Evolutionary conservation across 108 stramenopile species (phyloP).

Genomic region (Skeletonema grethae): DNA sequence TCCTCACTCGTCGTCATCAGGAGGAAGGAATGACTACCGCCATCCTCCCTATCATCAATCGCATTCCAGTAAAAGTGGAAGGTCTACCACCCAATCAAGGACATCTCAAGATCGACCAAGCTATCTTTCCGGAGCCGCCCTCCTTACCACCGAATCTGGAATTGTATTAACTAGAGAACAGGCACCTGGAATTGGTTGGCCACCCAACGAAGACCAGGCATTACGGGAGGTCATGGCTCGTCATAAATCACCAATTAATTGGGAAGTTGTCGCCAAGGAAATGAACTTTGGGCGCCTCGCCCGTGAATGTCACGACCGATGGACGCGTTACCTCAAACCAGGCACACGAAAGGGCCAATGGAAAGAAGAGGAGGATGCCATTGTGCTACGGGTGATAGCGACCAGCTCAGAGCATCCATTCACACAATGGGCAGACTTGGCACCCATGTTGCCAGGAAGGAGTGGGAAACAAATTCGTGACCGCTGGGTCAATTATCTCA

Average conservation of each 20-base stretch:
- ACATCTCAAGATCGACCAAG: too few relatives aligned
- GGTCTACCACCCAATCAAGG: background rate
- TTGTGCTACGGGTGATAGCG: conserved; percentile 23
- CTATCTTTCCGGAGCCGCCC: background rate
- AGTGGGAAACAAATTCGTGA: conserved; percentile 46
- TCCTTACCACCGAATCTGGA: conserved; percentile 4
- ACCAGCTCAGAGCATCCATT: conserved; percentile 24
- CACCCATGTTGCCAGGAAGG: conserved; percentile 33
- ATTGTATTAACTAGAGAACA: conserved; percentile 11
- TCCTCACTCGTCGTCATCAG: too few relatives aligned
- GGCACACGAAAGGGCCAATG: conserved; percentile 81
- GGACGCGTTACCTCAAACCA: conserved; percentile 85
- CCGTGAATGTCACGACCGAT: conserved; percentile 84
- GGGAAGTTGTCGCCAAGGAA: conserved; percentile 20
- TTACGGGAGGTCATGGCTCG: conserved; percentile 22
- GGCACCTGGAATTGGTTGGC: conserved; percentile 35
- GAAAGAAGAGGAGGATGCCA: conserved; percentile 42
- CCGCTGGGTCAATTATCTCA: conserved; percentile 47
- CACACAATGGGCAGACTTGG: conserved; percentile 47
- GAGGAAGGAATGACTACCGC: too few relatives aligned
- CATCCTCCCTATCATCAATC: too few relatives aligned
- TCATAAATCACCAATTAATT: conserved; percentile 28
- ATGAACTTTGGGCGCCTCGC: conserved; percentile 32
- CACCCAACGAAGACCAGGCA: conserved; percentile 15
- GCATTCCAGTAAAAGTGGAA: background rate